phyloP scores from a whole-genome alignment of 805 yeast species.

The Ogataea wickerhamii region DNA sequence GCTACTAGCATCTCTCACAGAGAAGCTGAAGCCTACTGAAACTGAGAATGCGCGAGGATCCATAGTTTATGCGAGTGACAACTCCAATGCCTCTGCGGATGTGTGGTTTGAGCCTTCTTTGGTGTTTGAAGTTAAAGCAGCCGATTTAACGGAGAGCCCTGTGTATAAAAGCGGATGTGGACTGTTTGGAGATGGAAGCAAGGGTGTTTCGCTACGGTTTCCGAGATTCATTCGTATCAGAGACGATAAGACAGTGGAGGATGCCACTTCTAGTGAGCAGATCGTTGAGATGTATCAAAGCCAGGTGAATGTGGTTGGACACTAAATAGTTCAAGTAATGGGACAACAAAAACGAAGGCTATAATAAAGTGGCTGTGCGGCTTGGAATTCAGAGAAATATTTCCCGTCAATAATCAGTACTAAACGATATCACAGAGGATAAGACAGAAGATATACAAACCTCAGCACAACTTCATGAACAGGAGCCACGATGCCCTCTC shows the following conservation, averaged over 20 bases:
- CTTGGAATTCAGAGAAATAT: too few relatives aligned
- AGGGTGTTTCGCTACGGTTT: slow-evolving; percentile 83
- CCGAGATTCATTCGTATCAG: slow-evolving; percentile 82
- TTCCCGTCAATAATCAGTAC: too few relatives aligned
- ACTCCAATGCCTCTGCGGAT: slow-evolving; percentile 73
- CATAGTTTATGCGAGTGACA: slow-evolving; percentile 56
- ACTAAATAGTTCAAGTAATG: too few relatives aligned
- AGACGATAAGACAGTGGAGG: slow-evolving; percentile 82
- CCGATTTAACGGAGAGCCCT: slow-evolving; percentile 87
- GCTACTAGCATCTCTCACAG: slow-evolving; percentile 57
- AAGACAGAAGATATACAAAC: too few relatives aligned
- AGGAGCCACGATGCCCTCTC: not conserved
- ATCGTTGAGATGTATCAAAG: slow-evolving; percentile 77
- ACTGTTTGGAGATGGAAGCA: slow-evolving; percentile 49
- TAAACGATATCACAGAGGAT: too few relatives aligned
- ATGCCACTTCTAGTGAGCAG: slow-evolving; percentile 82
- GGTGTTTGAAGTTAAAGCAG: slow-evolving; percentile 86
- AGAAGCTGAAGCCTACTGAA: slow-evolving; percentile 64
- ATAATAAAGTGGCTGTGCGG: too few relatives aligned
- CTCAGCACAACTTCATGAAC: too few relatives aligned
- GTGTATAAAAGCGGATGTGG: slow-evolving; percentile 79
- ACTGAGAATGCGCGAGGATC: slow-evolving; percentile 61
- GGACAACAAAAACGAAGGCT: too few relatives aligned
- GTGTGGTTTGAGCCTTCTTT: slow-evolving; percentile 90
- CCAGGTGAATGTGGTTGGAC: slow-evolving; percentile 50